Evolutionary conservation across 1,284 basidiomycete species (phyloP).

Genomic region (Rhodotorula sp.): DNA sequence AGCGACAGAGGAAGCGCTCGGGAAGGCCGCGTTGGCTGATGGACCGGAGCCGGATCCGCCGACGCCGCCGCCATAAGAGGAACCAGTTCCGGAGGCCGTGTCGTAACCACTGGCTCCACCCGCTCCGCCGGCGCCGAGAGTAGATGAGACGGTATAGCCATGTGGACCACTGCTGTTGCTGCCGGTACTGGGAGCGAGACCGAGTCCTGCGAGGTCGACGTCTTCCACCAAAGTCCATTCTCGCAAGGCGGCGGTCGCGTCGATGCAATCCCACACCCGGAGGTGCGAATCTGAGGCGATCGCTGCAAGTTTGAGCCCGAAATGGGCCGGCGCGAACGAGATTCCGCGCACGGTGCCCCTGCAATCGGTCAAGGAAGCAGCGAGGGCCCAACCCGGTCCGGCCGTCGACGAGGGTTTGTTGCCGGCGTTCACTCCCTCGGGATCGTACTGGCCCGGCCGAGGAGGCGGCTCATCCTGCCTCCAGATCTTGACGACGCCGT

Average conservation of each 20-base stretch:
- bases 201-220: slow-evolving; percentile 64
- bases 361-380: slow-evolving; percentile 72
- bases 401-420: neutral
- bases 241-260: slow-evolving; percentile 55
- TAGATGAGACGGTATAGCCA: neutral
- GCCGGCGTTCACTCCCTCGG: neutral
- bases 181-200: slow-evolving; percentile 24
- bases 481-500: slow-evolving; percentile 86
- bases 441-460: neutral
- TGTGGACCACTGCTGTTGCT: neutral
- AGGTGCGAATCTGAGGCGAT: slow-evolving; percentile 81
- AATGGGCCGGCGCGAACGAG: slow-evolving; percentile 79
- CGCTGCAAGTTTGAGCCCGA: slow-evolving; percentile 80
- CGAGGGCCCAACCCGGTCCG: slow-evolving; percentile 59
- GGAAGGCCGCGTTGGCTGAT: neutral
- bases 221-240: slow-evolving; percentile 78
- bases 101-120: neutral
- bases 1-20: neutral
- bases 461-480: slow-evolving; percentile 19
- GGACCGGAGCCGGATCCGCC: neutral
- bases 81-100: neutral
- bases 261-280: slow-evolving; percentile 84
- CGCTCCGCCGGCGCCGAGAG: neutral
- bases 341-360: slow-evolving; percentile 77
- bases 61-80: neutral